Percentiles rank a stretch among this genome's conserved stretches.
phyloP scores from a whole-genome alignment of 75 land plant genomes.

The Pinus tabuliformis region DNA sequence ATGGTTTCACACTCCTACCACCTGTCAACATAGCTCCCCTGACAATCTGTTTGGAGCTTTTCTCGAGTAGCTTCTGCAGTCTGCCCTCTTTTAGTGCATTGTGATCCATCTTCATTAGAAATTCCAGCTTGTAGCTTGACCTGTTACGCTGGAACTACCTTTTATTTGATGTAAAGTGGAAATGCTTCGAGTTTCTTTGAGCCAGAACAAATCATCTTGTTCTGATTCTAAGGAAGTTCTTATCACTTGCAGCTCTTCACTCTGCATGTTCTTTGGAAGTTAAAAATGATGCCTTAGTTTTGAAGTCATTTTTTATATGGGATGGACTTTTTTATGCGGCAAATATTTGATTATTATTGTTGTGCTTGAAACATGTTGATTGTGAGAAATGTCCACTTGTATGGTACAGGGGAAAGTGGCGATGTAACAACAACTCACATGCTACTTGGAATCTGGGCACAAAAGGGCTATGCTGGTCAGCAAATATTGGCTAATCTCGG shows the following conservation, averaged over 20 bases:
- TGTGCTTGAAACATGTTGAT: not conserved
- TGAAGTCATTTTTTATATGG: not conserved
- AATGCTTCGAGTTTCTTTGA: not conserved
- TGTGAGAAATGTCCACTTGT: constrained; percentile 1
- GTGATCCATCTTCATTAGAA: not conserved
- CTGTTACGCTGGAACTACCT: no score
- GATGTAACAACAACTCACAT: constrained; percentile 67
- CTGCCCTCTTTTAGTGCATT: not conserved
- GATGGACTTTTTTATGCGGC: not conserved
- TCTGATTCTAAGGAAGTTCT: not conserved
- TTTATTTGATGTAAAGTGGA: no score
- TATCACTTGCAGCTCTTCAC: not conserved
- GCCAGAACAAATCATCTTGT: not conserved
- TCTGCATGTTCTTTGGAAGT: not conserved
- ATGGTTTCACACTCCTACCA: no score
- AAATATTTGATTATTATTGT: not conserved
- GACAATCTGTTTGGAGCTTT: no score
- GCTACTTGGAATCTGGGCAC: constrained; percentile 81
- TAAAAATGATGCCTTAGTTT: not conserved
- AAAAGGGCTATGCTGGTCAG: constrained; percentile 75
- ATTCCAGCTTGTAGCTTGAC: not conserved
- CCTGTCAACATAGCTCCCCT: no score
- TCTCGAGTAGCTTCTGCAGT: no score
- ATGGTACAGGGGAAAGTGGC: constrained; percentile 47
- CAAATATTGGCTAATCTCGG: constrained; percentile 69